phyloP scores from a whole-genome alignment of 345 rosid genomes.

The Populus deltoides region DNA sequence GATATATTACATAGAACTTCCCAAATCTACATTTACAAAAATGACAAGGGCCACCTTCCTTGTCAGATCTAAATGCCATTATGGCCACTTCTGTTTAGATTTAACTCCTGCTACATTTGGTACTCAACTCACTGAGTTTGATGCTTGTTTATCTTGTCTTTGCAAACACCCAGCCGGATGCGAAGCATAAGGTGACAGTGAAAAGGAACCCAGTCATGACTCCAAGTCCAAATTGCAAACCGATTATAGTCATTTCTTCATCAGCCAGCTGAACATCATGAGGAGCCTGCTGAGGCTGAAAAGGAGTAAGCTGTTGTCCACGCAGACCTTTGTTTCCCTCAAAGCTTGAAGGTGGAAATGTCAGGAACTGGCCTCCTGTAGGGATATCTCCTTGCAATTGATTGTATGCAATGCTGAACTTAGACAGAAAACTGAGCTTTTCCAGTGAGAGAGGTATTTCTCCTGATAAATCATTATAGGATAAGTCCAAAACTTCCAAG shows the following conservation, averaged over 20 bases:
- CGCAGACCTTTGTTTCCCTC: conserved; percentile 25
- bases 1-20: not conserved
- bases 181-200: conserved; percentile 24
- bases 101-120: not conserved
- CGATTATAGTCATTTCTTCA: not conserved
- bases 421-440: conserved; percentile 19
- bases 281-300: not conserved
- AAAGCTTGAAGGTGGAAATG: conserved; percentile 33
- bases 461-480: conserved; percentile 22
- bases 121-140: not conserved
- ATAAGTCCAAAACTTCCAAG: conserved; percentile 23
- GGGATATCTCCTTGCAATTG: conserved; percentile 25
- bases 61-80: not conserved
- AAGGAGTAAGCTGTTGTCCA: not conserved
- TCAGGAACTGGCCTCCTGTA: conserved; percentile 26
- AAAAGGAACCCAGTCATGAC: conserved; percentile 19
- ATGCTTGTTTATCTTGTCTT: not conserved
- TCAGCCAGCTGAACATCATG: not conserved
- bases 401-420: conserved; percentile 29
- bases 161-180: conserved; percentile 23
- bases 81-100: too few relatives aligned
- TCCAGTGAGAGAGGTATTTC: conserved; percentile 25
- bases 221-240: conserved; percentile 22
- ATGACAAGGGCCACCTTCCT: not conserved
- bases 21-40: not conserved